phyloP scores from a whole-genome alignment of 2,329 filamentous ascomycete species.

The Rutstroemia sp. region DNA sequence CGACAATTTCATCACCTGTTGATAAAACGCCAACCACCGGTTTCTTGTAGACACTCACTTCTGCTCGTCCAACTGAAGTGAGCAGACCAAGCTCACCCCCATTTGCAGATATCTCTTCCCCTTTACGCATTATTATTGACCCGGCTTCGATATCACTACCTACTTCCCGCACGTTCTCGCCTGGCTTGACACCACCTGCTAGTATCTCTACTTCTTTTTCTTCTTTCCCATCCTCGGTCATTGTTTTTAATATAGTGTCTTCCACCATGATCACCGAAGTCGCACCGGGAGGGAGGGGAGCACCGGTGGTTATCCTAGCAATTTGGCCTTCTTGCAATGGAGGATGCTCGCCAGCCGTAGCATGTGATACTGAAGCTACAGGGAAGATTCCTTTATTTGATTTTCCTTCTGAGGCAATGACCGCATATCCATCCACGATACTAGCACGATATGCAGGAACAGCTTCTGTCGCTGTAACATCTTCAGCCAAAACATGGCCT shows the following conservation, averaged over 20 bases:
- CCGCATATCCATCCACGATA: constrained; percentile 93
- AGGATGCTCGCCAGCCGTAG: constrained; percentile 61
- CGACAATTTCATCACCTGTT: constrained; percentile 89
- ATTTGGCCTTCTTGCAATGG: constrained; percentile 66
- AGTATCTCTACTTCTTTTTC: constrained; percentile 85
- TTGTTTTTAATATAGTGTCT: constrained; percentile 70
- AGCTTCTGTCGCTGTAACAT: constrained; percentile 70
- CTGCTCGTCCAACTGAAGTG: constrained; percentile 69
- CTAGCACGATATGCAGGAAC: constrained; percentile 93
- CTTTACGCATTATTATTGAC: constrained; percentile 63
- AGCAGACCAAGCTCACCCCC: constrained; percentile 90
- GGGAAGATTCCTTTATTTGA: constrained; percentile 73
- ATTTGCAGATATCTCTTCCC: constrained; percentile 75
- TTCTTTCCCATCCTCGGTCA: constrained; percentile 73
- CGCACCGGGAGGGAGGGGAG: constrained; percentile 79
- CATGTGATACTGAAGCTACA: constrained; percentile 80
- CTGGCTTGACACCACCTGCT: constrained; percentile 63
- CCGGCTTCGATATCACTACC: constrained; percentile 77
- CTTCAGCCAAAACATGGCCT: constrained; percentile 69
- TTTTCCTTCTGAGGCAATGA: constrained; percentile 57
- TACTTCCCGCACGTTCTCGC: constrained; percentile 85
- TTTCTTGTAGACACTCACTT: constrained; percentile 65
- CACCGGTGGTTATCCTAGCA: constrained; percentile 88
- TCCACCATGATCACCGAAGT: constrained; percentile 96
- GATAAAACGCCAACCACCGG: constrained; percentile 82